Evolutionary conservation across 2,329 filamentous ascomycete species (phyloP), one percentile per base, ranked within the genome.

Genomic region (Diplodia mutila): DNA sequence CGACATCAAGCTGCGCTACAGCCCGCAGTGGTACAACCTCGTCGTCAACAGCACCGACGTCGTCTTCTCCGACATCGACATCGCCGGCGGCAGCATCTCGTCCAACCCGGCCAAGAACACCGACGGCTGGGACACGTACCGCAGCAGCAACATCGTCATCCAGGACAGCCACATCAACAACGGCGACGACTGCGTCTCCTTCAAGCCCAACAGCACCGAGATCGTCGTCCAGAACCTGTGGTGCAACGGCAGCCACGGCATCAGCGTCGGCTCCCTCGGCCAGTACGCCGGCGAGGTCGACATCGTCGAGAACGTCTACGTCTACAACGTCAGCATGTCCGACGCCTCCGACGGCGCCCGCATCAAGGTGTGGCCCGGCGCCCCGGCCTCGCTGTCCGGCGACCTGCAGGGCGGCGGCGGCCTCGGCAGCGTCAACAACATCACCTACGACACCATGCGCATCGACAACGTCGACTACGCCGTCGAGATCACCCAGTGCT

Each of bases 351-450:
- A 91, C 70, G 89, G 87, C 34, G 90, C 89, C 0, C 86, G 90
- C 68, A 91, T 92, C 80, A 92, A 92, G 77, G 89, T 91, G 66
- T 92, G 89, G 90, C 89, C 89, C 0, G 87, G 87, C 39, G 73
- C 83, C 21, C 72, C 82, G 4, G 83, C 85, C 1, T 83, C 84
- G 0, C 78, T 90, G 4, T 86, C 86, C 21, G 86, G 84, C 21
- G 86, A 89, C 66, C 82, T 90, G 0, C 86, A 88, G 72, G 89
- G 89, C 7, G 89, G 89, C n/a, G 89, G 89, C 21, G 89, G 89
- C 46, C 77, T 77, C 5, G 88, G 89, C 29, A 80, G 81, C 48
- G 89, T 91, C 55, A 83, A 82, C 67, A 91, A 91, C 74, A 84
- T 91, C 69, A 91, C 89, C 1, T 91, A 89, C 74, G 85, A 90